phyloP scores from a whole-genome alignment of 495 filamentous ascomycete species.

The Pseudoneurospora amorphoporcata region DNA sequence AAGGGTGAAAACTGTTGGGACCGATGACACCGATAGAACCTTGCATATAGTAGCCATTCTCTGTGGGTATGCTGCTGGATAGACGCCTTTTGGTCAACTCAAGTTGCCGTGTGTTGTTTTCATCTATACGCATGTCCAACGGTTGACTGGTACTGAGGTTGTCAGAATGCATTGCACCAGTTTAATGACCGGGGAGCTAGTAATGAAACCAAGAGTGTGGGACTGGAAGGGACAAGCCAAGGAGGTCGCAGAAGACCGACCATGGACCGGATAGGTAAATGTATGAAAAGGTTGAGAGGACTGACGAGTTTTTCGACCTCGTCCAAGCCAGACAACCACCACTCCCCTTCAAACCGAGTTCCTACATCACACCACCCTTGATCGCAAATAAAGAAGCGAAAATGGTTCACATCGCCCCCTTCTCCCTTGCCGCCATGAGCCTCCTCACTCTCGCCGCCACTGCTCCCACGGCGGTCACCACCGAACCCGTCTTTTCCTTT shows the following conservation, averaged over 20 bases:
- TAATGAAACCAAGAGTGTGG: background rate
- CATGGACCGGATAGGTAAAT: background rate
- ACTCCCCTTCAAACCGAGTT: background rate
- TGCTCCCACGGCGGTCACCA: background rate
- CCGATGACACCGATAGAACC: background rate
- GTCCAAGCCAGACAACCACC: background rate
- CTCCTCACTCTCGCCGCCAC: background rate
- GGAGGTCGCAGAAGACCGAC: background rate
- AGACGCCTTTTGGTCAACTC: background rate
- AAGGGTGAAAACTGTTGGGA: background rate
- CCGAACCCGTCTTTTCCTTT: background rate
- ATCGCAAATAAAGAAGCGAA: background rate
- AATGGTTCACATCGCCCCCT: background rate
- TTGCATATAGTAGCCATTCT: background rate
- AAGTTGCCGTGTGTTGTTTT: background rate
- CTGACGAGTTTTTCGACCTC: background rate
- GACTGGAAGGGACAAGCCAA: background rate
- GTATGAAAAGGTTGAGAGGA: background rate
- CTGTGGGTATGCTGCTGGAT: background rate
- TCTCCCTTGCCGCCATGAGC: background rate
- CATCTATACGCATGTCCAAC: background rate
- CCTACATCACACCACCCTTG: background rate
- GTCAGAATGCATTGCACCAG: background rate
- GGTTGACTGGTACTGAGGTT: background rate
- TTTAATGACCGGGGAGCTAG: background rate